Base-by-base conservation (phyloP, 1,139 yeast genomes). In the Pichia sp. region DNA sequence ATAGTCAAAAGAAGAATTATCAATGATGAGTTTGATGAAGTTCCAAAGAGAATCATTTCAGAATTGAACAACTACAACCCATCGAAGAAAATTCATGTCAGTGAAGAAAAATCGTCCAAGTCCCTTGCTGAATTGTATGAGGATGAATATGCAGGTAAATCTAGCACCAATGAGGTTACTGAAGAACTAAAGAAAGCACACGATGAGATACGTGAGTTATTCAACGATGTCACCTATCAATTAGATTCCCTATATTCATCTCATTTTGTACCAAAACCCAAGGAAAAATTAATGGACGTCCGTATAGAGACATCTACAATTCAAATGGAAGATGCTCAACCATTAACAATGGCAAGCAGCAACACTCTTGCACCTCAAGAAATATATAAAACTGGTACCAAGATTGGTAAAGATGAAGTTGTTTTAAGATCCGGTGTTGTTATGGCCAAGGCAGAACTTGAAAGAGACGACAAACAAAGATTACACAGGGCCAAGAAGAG, bases 261-360 rank as follows among this genome's bases (percentile, higher is more conserved):
- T 55, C 95, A 88, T 62, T 92, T 84, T 67, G 77, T 88, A 44
- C 98, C 98, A 45, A 86, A 84, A 63, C 96, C 96, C 16, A 81
- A 86, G 46, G 81, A 85, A 60, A 85, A 86, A 55, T 67, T 81
- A 29, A 69, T 90, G 52, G 90, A 85, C 49, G 81, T 92, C 58
- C 87, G 59, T 59, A 87, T 90, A 37, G 79, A 82, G 51, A 75
- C 85, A 0, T 81, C 95, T 2, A 76, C 95, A 2, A 82, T 92
- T 44, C 62, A 82, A 5, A 86, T 90, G 95, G 98, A 92, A 66
- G 98, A 92, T 59, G 94, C 97, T 1, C 97, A 90, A 65, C 98
- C 98, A 40, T 71, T 86, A 46, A 81, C 90, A 39, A 73, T 85
- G 66, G 77, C 94, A 2, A 68, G 77, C 33, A 86, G 81, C 29